phyloP scores from a whole-genome alignment of 257 asterid genomes.

The Salvia splendens region DNA sequence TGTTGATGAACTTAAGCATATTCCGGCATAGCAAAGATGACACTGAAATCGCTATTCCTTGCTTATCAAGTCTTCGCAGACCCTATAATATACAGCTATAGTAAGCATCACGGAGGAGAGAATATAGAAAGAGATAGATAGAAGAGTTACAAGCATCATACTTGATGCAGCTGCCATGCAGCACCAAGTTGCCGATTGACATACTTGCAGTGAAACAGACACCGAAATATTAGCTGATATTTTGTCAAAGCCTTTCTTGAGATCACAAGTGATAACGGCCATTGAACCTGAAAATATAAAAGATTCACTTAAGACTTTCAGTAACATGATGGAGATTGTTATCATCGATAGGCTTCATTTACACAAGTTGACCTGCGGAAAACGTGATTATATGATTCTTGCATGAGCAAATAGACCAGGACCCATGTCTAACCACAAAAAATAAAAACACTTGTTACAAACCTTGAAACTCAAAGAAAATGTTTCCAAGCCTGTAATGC shows the following conservation, averaged over 20 bases:
- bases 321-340: constrained; percentile 14
- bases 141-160: constrained; percentile 30
- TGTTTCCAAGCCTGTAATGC: constrained; percentile 93
- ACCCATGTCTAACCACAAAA: constrained; percentile 28
- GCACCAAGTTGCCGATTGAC: constrained; percentile 96
- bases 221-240: constrained; percentile 86
- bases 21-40: constrained; percentile 95
- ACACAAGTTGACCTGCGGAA: not conserved
- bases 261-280: constrained; percentile 96
- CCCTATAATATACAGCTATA: constrained; percentile 56
- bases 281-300: constrained; percentile 70
- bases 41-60: constrained; percentile 84
- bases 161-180: constrained; percentile 98
- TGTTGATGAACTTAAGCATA: constrained; percentile 93
- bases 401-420: constrained; percentile 2
- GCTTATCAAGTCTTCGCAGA: constrained; percentile 86
- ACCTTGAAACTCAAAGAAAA: constrained; percentile 95
- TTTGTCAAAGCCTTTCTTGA: constrained; percentile 87
- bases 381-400: constrained; percentile 13
- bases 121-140: constrained; percentile 17
- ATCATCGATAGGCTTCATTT: constrained; percentile 21
- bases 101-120: constrained; percentile 21
- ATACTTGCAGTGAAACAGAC: constrained; percentile 91
- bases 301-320: constrained; percentile 12
- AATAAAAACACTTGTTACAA: constrained; percentile 15